These are phyloP conservation scores for Candida pseudocylindracea DNA, from an alignment of 1,139 yeast species.

Conservation along the genomic window DNA sequence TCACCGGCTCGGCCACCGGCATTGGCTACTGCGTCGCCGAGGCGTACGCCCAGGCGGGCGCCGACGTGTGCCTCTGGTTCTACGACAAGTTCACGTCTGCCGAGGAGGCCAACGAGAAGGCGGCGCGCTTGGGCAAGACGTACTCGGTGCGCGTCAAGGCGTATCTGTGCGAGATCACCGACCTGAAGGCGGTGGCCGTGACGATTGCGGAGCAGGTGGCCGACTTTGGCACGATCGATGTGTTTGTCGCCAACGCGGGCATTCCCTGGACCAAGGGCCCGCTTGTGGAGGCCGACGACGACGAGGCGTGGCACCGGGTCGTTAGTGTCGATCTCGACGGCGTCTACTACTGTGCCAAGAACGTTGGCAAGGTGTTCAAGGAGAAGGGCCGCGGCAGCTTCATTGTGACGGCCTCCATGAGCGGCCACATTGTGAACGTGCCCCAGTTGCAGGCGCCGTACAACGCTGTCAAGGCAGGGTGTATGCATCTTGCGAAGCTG, in stretches of 20 bases:
- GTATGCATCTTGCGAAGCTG: slow-evolving; percentile 11
- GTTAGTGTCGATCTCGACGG: slow-evolving; percentile 22
- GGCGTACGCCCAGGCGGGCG: slow-evolving; percentile 81
- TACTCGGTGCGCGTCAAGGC: slow-evolving; percentile 52
- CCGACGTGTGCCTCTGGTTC: slow-evolving; percentile 70
- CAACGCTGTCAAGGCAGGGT: slow-evolving; percentile 22
- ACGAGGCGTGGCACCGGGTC: slow-evolving; percentile 22
- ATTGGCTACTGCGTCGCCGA: slow-evolving; percentile 73
- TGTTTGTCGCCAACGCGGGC: slow-evolving; percentile 31
- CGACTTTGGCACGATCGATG: slow-evolving; percentile 21
- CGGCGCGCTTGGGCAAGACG: slow-evolving; percentile 28
- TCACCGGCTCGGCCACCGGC: slow-evolving; percentile 76
- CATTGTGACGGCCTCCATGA: slow-evolving; percentile 41
- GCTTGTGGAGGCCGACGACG: slow-evolving; percentile 14
- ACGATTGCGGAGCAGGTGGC: slow-evolving; percentile 18
- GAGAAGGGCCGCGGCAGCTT: slow-evolving; percentile 24
- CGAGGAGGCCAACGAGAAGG: slow-evolving; percentile 15
- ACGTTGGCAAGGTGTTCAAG: slow-evolving; percentile 16
- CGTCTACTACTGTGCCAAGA: slow-evolving; percentile 21
- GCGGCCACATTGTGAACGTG: slow-evolving; percentile 41
- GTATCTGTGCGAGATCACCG: slow-evolving; percentile 48
- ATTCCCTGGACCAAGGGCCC: slow-evolving; percentile 20
- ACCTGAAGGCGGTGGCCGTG: slow-evolving; percentile 30
- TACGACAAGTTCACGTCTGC: slow-evolving; percentile 10
- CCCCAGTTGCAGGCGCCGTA: slow-evolving; percentile 42